Conservation (phyloP, 306 rosid species). For the Urtica urens region DNA sequence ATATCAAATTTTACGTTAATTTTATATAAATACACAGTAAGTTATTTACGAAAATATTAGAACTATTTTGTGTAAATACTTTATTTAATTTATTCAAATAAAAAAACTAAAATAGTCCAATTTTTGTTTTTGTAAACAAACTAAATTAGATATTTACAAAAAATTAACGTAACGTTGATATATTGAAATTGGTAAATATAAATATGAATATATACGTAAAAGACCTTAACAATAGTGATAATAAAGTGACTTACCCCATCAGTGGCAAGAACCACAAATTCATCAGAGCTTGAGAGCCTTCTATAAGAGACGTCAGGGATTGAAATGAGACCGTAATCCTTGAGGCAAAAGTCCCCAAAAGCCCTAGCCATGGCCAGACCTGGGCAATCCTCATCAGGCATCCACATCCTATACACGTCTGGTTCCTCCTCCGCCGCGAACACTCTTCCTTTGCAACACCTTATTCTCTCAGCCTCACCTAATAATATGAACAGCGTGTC, state of each 20-base stretch:
- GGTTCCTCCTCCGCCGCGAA: slow-evolving; percentile 68
- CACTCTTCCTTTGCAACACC: slow-evolving; percentile 55
- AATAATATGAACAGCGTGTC: too few relatives aligned
- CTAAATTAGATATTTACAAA: too few relatives aligned
- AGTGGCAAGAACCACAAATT: slow-evolving; percentile 74
- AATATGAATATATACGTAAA: neutral
- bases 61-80: too few relatives aligned
- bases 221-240: neutral
- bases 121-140: too few relatives aligned
- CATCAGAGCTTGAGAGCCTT: slow-evolving; percentile 45
- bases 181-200: too few relatives aligned
- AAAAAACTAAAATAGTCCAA: too few relatives aligned
- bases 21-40: too few relatives aligned
- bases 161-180: too few relatives aligned
- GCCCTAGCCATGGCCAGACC: slow-evolving; percentile 97
- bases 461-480: slow-evolving; percentile 85
- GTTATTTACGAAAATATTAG: too few relatives aligned
- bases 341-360: slow-evolving; percentile 87
- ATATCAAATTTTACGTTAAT: too few relatives aligned
- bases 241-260: slow-evolving; percentile 53
- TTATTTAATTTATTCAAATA: too few relatives aligned
- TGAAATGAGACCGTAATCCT: slow-evolving; percentile 82
- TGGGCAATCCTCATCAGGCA: slow-evolving; percentile 87
- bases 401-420: slow-evolving; percentile 73
- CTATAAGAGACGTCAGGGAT: slow-evolving; percentile 55